Conservation (phyloP, 176 grass and related monocot species). For the Ensete ventricosum region DNA sequence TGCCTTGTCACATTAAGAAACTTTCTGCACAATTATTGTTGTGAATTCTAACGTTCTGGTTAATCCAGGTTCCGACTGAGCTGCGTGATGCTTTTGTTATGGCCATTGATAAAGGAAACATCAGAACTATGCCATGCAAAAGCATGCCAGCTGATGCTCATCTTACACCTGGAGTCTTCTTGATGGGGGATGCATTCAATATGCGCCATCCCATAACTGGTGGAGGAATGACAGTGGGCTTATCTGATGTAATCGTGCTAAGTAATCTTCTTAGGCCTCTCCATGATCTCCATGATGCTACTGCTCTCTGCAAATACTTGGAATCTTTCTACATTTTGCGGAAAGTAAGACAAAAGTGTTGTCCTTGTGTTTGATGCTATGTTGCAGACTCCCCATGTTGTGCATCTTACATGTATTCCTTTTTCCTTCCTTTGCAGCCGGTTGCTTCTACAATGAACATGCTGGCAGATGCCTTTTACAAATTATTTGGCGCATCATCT, state of each 20-base stretch:
- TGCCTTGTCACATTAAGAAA: neutral
- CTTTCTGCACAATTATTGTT: no score
- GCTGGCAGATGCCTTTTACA: constrained; percentile 78
- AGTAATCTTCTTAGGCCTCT: constrained; percentile 80
- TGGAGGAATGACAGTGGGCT: constrained; percentile 90
- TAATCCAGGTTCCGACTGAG: constrained; percentile 42
- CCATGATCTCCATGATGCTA: constrained; percentile 64
- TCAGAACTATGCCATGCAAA: constrained; percentile 81
- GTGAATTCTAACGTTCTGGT: neutral
- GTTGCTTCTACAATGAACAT: constrained; percentile 97
- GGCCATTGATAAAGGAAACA: constrained; percentile 79
- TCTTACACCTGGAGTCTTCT: constrained; percentile 74
- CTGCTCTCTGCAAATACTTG: constrained; percentile 68
- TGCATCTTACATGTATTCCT: neutral
- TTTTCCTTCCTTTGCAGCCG: constrained; percentile 37
- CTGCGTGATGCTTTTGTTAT: constrained; percentile 61
- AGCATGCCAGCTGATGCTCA: constrained; percentile 84
- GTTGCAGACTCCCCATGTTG: no score
- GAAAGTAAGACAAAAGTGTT: constrained; percentile 41
- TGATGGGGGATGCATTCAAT: constrained; percentile 98
- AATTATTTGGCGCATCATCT: constrained; percentile 72
- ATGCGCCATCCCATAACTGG: constrained; percentile 92
- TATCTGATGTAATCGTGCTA: constrained; percentile 77
- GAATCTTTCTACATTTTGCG: constrained; percentile 89
- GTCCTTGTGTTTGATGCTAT: neutral